Base-by-base conservation (phyloP, 176 grass and related monocot genomes). In the Oropetium thomaeum region DNA sequence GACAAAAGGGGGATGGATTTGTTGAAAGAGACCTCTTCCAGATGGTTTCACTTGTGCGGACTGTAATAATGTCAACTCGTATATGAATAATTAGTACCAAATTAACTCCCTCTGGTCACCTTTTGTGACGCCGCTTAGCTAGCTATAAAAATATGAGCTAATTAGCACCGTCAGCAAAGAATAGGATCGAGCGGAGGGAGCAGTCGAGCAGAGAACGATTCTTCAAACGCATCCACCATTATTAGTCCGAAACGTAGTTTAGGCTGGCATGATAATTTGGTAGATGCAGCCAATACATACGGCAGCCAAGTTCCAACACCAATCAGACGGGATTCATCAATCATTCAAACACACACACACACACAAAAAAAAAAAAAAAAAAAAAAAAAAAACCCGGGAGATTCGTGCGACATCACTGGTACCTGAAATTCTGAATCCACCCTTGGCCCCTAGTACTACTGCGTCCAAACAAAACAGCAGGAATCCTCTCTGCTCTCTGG, bases 401-500 rank as follows among this genome's bases (percentile, higher is more conserved):
- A 35, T 85, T 73, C 69, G 54, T 72, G 68, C 60, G 7, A 14
- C 28, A 26, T 38, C 65, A 53, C 65, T 40, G 43, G 44, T 64
- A 60, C 41, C 41, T 40, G 31, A 66, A 22, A 54, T 26, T 40
- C 32, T 52, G 33, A 68, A 73, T 70, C 71, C 71, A 38, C 44
- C 58, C 71, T 63, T 75, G 78, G 55, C 78, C 55, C 63, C 62
- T 69, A 44, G 70, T 62, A 62, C 63, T 62, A 62, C 63, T 25
- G 37, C 57, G 58, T 57, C 19, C 14, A 13, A 70, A 86, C 71
- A 44, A 54, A 75, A 59, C 32, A 55, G 11, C 45, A 65, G 37
- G 78, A 76, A 81, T 87, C 84, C 71, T 81, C 78, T 77, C 47
- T 58, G 73, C 81, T 52, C 53, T 19, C 45, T n/a, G n/a, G n/a